These are phyloP conservation scores for Colletotrichum sp. DNA, from an alignment of 2,329 filamentous ascomycete genomes.

Conservation along the genomic window DNA sequence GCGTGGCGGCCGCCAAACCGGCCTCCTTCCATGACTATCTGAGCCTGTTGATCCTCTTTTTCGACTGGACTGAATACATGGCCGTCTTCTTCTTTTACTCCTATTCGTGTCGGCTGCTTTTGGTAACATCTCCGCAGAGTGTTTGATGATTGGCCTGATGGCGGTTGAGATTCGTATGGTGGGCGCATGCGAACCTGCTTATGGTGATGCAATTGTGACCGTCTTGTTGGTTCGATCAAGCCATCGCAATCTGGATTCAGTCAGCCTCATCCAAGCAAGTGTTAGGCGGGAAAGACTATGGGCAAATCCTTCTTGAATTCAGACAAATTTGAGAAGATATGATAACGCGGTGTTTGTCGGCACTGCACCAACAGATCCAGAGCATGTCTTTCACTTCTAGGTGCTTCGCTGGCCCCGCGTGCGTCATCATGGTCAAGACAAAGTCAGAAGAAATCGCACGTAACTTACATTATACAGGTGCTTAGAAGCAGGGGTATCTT, in stretches of 20 bases:
- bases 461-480: slow-evolving; percentile 22
- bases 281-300: not conserved
- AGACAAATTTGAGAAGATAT: slow-evolving; percentile 71
- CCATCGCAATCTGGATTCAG: not conserved
- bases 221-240: not conserved
- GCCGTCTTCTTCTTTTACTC: not conserved
- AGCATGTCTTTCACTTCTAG: slow-evolving; percentile 20
- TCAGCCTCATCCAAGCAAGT: not conserved
- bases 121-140: not conserved
- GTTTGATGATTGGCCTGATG: not conserved
- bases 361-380: slow-evolving; percentile 42
- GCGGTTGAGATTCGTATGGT: not conserved
- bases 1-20: not conserved
- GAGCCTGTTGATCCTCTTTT: not conserved
- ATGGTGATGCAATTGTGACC: not conserved
- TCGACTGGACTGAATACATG: not conserved
- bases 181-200: not conserved
- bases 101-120: not conserved
- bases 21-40: not conserved
- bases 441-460: not conserved
- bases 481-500: slow-evolving; percentile 4
- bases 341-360: slow-evolving; percentile 67
- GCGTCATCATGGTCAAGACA: slow-evolving; percentile 49
- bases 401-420: slow-evolving; percentile 56
- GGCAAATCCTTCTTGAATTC: slow-evolving; percentile 37